These are phyloP conservation scores for Entophlyctis luteolus DNA, from an alignment of 192 early-diverging fungal species.

Conservation along the genomic window DNA sequence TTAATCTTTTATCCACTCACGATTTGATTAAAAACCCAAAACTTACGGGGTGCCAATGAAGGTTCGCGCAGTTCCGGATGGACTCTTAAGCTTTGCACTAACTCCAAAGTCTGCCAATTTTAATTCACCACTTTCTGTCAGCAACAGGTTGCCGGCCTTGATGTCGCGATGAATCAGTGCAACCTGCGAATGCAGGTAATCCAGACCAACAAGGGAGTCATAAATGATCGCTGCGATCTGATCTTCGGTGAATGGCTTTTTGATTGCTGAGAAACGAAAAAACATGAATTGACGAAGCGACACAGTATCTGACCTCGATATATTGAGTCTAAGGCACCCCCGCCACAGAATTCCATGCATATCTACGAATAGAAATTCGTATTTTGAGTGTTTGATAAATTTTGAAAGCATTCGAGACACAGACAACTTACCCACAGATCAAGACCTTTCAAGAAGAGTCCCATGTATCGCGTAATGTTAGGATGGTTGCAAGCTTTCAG, in stretches of 20 bases:
- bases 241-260: slow-evolving; percentile 56
- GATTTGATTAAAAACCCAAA: neutral
- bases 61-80: slow-evolving; percentile 45
- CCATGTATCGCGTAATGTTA: slow-evolving; percentile 58
- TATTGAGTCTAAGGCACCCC: slow-evolving; percentile 57
- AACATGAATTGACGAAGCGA: too few species aligned
- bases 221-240: slow-evolving; percentile 55
- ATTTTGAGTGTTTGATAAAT: too few species aligned
- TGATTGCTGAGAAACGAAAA: too few species aligned
- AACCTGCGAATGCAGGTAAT: slow-evolving; percentile 56
- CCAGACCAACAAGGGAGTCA: slow-evolving; percentile 55
- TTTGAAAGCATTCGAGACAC: too few species aligned
- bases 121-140: slow-evolving; percentile 52
- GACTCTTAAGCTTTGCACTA: slow-evolving; percentile 50
- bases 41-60: slow-evolving; percentile 65
- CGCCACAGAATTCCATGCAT: slow-evolving; percentile 63
- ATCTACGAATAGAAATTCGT: slow-evolving; percentile 41
- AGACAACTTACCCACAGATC: slow-evolving; percentile 54
- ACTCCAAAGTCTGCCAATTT: slow-evolving; percentile 67
- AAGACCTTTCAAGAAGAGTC: slow-evolving; percentile 58
- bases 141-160: slow-evolving; percentile 59
- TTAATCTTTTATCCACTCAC: neutral
- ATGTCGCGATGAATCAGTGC: slow-evolving; percentile 61
- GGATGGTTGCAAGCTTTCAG: slow-evolving; percentile 52
- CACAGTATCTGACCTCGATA: slow-evolving; percentile 55